A percentile compares a stretch with the other conserved stretches of the same genome.
Evolutionary conservation across 1,284 basidiomycete genomes (phyloP).

Genomic region (Tylopilus sp.): DNA sequence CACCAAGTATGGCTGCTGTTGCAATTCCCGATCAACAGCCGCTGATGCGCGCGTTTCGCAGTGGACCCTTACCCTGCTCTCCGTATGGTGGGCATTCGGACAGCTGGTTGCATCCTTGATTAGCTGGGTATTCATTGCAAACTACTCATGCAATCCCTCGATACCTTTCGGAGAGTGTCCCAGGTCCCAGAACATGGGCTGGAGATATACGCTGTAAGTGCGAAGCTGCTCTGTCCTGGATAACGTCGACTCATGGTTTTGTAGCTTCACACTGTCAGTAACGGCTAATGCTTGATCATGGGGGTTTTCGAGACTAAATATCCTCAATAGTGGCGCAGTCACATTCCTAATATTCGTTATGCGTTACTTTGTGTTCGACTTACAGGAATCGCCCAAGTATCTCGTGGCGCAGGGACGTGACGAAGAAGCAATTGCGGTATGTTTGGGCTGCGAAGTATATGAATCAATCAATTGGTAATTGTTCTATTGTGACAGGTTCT

Average conservation of each 20-base stretch:
- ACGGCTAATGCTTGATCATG: not conserved
- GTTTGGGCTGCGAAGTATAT: not conserved
- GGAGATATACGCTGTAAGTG: slow-evolving; percentile 56
- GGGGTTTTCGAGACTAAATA: slow-evolving; percentile 2
- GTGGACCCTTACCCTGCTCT: slow-evolving; percentile 62
- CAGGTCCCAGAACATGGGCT: slow-evolving; percentile 50
- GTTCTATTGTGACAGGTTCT: slow-evolving; percentile 35
- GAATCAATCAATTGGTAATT: not conserved
- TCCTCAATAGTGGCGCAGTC: slow-evolving; percentile 37
- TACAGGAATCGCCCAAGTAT: slow-evolving; percentile 59
- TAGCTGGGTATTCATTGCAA: slow-evolving; percentile 48
- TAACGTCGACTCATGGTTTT: slow-evolving; percentile 2
- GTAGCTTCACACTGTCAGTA: slow-evolving; percentile 40
- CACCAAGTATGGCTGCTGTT: slow-evolving; percentile 38
- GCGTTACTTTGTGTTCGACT: slow-evolving; percentile 44
- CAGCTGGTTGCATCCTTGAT: slow-evolving; percentile 51
- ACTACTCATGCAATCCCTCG: slow-evolving; percentile 41
- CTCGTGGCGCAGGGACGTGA: slow-evolving; percentile 53
- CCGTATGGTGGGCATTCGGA: slow-evolving; percentile 62
- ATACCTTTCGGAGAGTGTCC: slow-evolving; percentile 38
- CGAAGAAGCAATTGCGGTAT: slow-evolving; percentile 49
- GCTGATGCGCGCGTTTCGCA: slow-evolving; percentile 23
- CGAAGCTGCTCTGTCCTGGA: not conserved
- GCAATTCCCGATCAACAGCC: not conserved
- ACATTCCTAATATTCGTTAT: slow-evolving; percentile 44